Percentiles rank a stretch among this genome's conserved stretches.
phyloP scores from a whole-genome alignment of 1,284 basidiomycete species.

The Meripilus lineatus region DNA sequence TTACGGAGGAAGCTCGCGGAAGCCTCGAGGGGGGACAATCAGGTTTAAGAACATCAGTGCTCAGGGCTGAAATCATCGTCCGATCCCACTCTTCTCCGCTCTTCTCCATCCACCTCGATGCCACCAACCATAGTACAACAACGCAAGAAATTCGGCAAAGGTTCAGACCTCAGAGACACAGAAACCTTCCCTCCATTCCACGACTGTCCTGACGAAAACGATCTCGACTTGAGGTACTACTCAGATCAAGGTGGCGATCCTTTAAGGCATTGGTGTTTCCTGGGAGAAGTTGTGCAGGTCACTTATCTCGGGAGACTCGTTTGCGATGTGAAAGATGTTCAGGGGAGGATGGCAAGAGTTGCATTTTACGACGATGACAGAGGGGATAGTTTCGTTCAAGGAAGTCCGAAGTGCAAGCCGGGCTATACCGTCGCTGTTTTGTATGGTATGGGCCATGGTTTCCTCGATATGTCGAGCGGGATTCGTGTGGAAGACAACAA shows the following conservation, averaged over 20 bases:
- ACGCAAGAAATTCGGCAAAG: slow-evolving; percentile 1
- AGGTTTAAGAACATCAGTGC: too few species aligned
- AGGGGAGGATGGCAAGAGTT: neutral
- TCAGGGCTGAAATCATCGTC: too few species aligned
- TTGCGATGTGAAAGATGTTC: neutral
- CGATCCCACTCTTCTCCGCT: too few species aligned
- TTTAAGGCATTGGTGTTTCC: slow-evolving; percentile 8
- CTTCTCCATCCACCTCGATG: too few species aligned
- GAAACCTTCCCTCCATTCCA: slow-evolving; percentile 4
- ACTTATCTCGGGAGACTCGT: neutral
- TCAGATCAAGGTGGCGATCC: neutral
- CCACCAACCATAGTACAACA: too few species aligned
- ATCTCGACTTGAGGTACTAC: slow-evolving; percentile 4
- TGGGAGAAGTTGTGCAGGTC: slow-evolving; percentile 8
- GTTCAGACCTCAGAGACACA: slow-evolving; percentile 7
- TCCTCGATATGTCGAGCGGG: slow-evolving; percentile 1
- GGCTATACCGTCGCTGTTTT: slow-evolving; percentile 10
- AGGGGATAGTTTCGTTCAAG: neutral
- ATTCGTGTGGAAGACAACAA: slow-evolving; percentile 4
- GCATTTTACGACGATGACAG: slow-evolving; percentile 6
- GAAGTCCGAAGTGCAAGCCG: neutral
- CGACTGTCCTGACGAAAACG: slow-evolving; percentile 7
- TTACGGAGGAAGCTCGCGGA: too few species aligned
- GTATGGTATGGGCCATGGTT: slow-evolving; percentile 4
- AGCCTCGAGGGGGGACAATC: too few species aligned